These are phyloP conservation scores for Podospora pseudocomata DNA, from an alignment of 495 filamentous ascomycete species.

Conservation along the genomic window DNA sequence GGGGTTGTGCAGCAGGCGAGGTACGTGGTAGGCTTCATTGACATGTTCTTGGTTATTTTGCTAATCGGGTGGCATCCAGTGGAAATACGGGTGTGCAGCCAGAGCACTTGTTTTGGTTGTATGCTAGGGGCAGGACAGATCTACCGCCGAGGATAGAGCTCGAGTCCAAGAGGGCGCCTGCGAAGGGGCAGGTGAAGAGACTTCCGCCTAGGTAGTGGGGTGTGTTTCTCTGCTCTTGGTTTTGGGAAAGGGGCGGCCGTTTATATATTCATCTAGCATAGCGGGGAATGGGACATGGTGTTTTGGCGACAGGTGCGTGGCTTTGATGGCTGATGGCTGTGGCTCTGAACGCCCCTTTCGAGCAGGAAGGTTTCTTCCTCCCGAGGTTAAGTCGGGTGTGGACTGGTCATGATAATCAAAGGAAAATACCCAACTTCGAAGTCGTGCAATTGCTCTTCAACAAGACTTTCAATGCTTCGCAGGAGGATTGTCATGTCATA, in stretches of 20 bases:
- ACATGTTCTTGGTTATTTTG: too few relatives aligned
- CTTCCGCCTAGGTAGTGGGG: background rate
- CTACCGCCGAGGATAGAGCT: constrained; percentile 28
- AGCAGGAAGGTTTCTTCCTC: too few relatives aligned
- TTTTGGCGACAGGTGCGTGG: background rate
- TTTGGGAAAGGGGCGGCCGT: background rate
- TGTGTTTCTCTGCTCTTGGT: background rate
- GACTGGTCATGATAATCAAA: too few relatives aligned
- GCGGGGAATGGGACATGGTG: background rate
- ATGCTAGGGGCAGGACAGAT: constrained; percentile 35
- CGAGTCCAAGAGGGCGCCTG: constrained; percentile 10
- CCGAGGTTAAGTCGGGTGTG: too few relatives aligned
- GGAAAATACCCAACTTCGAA: too few relatives aligned
- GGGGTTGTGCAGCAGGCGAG: too few relatives aligned
- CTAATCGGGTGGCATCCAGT: too few relatives aligned
- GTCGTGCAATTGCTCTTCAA: too few relatives aligned
- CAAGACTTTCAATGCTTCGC: too few relatives aligned
- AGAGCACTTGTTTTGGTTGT: constrained; percentile 33
- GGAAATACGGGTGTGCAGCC: constrained; percentile 17
- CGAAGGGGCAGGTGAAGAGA: constrained; percentile 10
- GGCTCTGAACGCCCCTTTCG: background rate
- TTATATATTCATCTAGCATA: background rate
- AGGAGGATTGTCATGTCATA: too few relatives aligned
- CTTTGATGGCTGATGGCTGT: background rate
- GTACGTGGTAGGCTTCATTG: too few relatives aligned